phyloP scores from a whole-genome alignment of 257 asterid genomes.

The Solanum tacnaense region DNA sequence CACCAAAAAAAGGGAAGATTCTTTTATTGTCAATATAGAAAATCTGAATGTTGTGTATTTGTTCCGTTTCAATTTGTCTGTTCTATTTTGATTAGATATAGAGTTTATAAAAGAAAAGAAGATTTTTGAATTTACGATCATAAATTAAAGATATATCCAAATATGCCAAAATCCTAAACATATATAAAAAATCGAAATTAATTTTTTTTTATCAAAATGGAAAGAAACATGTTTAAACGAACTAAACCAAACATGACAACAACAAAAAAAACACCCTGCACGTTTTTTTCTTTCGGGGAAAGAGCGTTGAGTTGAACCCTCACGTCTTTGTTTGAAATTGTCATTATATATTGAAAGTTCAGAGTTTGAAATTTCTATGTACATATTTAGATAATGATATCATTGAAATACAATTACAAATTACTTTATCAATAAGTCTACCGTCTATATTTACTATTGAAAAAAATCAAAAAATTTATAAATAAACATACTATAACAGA shows the following conservation, averaged over 20 bases:
- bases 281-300: background rate
- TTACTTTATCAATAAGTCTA: background rate
- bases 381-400: background rate
- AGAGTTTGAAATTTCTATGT: background rate
- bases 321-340: background rate
- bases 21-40: background rate
- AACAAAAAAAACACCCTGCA: background rate
- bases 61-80: too few relatives aligned
- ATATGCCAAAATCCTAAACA: too few relatives aligned
- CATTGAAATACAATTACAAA: background rate
- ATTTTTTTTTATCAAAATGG: background rate
- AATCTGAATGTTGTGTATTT: background rate
- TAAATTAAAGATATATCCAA: too few relatives aligned
- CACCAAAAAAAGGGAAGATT: background rate
- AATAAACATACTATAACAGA: background rate
- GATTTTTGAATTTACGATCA: too few relatives aligned
- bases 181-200: too few relatives aligned
- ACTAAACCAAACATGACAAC: background rate
- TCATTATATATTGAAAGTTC: background rate
- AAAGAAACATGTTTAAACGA: background rate
- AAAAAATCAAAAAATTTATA: background rate
- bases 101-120: too few relatives aligned
- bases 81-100: background rate
- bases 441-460: background rate
- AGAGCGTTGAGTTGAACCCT: background rate